phyloP scores from a whole-genome alignment of 805 yeast species.

The Metschnikowia anglica region DNA sequence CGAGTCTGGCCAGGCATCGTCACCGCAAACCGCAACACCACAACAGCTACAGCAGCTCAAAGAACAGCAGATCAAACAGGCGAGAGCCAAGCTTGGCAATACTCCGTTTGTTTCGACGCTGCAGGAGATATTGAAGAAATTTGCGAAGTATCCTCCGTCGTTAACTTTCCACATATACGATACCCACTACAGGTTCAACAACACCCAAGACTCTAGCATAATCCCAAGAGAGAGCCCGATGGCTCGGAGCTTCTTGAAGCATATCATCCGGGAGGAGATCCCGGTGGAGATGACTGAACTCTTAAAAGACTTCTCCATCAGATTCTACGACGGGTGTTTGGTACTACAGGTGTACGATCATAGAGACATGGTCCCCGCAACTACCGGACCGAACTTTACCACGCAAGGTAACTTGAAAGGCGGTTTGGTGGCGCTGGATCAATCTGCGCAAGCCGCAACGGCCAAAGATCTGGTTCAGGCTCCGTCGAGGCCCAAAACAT shows the following conservation, averaged over 20 bases:
- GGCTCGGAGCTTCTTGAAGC: conserved; percentile 74
- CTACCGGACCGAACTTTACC: too few relatives aligned
- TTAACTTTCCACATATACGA: conserved; percentile 88
- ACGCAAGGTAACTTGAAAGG: too few relatives aligned
- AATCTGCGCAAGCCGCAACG: not conserved
- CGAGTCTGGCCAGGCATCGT: not conserved
- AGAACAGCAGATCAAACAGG: conserved; percentile 22
- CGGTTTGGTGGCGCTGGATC: too few relatives aligned
- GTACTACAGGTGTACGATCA: conserved; percentile 88
- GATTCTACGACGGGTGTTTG: conserved; percentile 86
- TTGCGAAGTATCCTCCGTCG: conserved; percentile 74
- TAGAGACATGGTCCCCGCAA: conserved; percentile 44
- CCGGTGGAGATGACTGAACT: conserved; percentile 91
- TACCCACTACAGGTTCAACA: conserved; percentile 87
- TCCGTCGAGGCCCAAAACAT: conserved; percentile 58
- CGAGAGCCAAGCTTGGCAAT: conserved; percentile 28
- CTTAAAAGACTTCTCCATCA: conserved; percentile 79
- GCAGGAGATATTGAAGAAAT: conserved; percentile 72
- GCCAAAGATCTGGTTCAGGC: not conserved
- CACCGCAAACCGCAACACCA: conserved; percentile 7
- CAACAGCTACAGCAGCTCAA: conserved; percentile 25
- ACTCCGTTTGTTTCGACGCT: conserved; percentile 68
- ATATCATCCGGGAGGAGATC: conserved; percentile 76
- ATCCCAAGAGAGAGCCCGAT: conserved; percentile 79
- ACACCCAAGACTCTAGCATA: conserved; percentile 72